phyloP scores from a whole-genome alignment of 2,329 filamentous ascomycete species.

The Chlorencoelia australis region DNA sequence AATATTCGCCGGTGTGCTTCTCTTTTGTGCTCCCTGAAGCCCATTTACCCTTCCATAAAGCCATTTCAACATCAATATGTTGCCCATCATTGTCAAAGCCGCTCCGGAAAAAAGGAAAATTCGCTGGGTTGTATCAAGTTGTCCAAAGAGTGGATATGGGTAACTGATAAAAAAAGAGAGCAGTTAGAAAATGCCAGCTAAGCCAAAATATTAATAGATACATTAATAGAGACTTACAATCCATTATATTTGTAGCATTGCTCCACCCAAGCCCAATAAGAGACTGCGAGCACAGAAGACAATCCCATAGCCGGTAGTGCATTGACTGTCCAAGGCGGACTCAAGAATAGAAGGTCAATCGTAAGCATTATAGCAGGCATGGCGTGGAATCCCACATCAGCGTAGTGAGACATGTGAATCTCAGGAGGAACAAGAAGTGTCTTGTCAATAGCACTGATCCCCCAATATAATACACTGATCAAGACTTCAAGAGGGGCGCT shows the following conservation, averaged over 20 bases:
- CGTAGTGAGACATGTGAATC: conserved; percentile 42
- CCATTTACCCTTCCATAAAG: conserved; percentile 60
- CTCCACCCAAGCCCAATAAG: conserved; percentile 72
- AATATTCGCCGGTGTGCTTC: conserved; percentile 8
- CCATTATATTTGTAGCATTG: conserved; percentile 59
- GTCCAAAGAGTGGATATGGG: conserved; percentile 74
- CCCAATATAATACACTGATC: conserved; percentile 66
- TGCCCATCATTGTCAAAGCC: conserved; percentile 60
- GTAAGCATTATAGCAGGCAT: conserved; percentile 55
- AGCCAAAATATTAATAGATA: background rate
- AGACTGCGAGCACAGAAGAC: conserved; percentile 48
- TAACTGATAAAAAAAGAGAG: conserved; percentile 44
- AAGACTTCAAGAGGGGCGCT: conserved; percentile 61
- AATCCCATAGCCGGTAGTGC: conserved; percentile 48
- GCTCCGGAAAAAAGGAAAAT: conserved; percentile 58
- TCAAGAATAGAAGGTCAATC: conserved; percentile 57
- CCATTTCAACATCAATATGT: conserved; percentile 59
- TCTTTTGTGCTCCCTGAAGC: conserved; percentile 31
- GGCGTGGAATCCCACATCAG: conserved; percentile 56
- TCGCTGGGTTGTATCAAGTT: conserved; percentile 56
- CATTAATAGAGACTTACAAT: conserved; percentile 36
- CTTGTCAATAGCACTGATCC: conserved; percentile 46
- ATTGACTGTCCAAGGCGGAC: conserved; percentile 61
- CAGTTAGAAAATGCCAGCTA: background rate
- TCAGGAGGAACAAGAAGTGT: conserved; percentile 42